Percentiles rank a stretch among this genome's conserved stretches.
These are phyloP conservation scores for Azolla pinnata DNA, from an alignment of 75 land plant genomes.

Conservation along the genomic window DNA sequence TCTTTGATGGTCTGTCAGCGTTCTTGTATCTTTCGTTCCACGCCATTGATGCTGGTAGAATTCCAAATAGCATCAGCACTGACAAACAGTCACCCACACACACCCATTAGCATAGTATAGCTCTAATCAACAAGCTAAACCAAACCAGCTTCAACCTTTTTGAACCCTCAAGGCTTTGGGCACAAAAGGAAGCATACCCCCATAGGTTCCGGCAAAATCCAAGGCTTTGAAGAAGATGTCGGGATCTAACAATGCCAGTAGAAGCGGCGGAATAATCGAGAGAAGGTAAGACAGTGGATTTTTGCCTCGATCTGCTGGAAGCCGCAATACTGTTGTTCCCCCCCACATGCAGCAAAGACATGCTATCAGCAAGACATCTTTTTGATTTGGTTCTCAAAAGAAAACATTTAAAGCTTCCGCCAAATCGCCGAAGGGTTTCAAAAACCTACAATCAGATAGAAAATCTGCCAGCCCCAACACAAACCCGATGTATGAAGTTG, in stretches of 20 bases:
- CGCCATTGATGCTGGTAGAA: slow-evolving; percentile 94
- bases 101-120: no score
- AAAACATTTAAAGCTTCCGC: background rate
- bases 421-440: no score
- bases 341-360: background rate
- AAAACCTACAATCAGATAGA: slow-evolving; percentile 76
- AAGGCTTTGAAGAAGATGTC: slow-evolving; percentile 92
- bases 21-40: slow-evolving; percentile 77
- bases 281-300: slow-evolving; percentile 60
- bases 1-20: slow-evolving; percentile 28
- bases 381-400: no score
- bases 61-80: slow-evolving; percentile 86
- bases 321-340: slow-evolving; percentile 55
- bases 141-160: background rate
- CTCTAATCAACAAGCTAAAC: no score
- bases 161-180: background rate
- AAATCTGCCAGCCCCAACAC: slow-evolving; percentile 85
- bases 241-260: slow-evolving; percentile 60
- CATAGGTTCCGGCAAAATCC: slow-evolving; percentile 97
- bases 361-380: no score
- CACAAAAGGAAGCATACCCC: slow-evolving; percentile 44
- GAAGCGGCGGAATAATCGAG: slow-evolving; percentile 74
- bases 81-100: no score
- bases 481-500: slow-evolving; percentile 96
- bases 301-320: slow-evolving; percentile 55